These are phyloP conservation scores for Lasiosphaeria ovina DNA, from an alignment of 495 filamentous ascomycete species.

Conservation along the genomic window DNA sequence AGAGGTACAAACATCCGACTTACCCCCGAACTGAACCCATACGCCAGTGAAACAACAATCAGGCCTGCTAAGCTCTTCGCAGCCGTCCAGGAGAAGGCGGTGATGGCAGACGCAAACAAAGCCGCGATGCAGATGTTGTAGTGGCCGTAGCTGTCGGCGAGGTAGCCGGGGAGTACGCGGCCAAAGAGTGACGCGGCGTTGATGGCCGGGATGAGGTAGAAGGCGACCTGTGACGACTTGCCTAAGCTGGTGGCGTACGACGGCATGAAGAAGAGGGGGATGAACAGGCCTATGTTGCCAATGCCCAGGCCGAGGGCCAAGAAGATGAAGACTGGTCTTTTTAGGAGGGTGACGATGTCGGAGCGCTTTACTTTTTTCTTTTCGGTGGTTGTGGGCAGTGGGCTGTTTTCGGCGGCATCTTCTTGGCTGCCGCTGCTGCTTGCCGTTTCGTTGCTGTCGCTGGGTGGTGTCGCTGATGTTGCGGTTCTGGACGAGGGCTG, in stretches of 20 bases:
- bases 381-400: neutral
- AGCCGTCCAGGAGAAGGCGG: constrained; percentile 39
- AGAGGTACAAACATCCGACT: neutral
- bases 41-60: constrained; percentile 35
- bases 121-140: constrained; percentile 41
- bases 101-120: constrained; percentile 31
- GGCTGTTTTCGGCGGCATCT: neutral
- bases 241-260: constrained; percentile 43
- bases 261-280: constrained; percentile 53
- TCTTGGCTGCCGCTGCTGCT: neutral
- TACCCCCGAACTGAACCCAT: constrained; percentile 30
- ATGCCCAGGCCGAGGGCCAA: constrained; percentile 28
- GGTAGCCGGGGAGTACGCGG: constrained; percentile 47
- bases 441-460: neutral
- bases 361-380: constrained; percentile 1
- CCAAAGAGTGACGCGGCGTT: constrained; percentile 52
- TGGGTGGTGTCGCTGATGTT: neutral
- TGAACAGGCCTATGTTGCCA: constrained; percentile 48
- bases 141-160: constrained; percentile 49
- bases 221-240: constrained; percentile 42
- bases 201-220: constrained; percentile 47
- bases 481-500: neutral
- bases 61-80: constrained; percentile 35
- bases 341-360: constrained; percentile 16
- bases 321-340: constrained; percentile 17